Evolutionary conservation across 495 filamentous ascomycete species (phyloP).

Genomic region (Coniosporium apollinis): DNA sequence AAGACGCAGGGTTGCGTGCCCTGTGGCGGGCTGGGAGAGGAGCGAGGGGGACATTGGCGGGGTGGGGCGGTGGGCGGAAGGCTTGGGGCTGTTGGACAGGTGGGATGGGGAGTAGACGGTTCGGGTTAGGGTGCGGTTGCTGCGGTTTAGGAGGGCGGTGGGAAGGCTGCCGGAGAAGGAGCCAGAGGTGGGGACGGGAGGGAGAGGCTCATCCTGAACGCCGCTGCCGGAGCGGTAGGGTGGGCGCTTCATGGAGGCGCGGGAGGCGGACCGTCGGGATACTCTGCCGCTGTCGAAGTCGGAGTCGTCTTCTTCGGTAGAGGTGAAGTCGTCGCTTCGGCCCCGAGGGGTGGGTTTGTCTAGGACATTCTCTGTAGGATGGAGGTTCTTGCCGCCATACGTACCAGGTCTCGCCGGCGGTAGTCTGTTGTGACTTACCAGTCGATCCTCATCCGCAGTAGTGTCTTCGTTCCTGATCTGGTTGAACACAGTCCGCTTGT

Average conservation of each 20-base stretch:
- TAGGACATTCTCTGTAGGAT: constrained; percentile 83
- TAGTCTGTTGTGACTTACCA: constrained; percentile 76
- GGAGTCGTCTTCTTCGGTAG: constrained; percentile 55
- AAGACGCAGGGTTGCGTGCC: constrained; percentile 3
- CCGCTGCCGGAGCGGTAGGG: constrained; percentile 17
- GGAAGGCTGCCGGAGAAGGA: background rate
- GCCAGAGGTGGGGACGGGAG: background rate
- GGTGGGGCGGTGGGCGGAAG: constrained; percentile 5
- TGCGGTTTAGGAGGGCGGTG: background rate
- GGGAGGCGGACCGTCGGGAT: constrained; percentile 33
- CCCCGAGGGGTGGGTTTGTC: constrained; percentile 31
- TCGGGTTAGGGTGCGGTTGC: background rate
- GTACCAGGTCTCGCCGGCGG: constrained; percentile 56
- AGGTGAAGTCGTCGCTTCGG: constrained; percentile 25
- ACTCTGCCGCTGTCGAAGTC: constrained; percentile 32
- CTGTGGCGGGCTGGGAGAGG: background rate
- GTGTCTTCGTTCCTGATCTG: constrained; percentile 76
- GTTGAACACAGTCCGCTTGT: constrained; percentile 77
- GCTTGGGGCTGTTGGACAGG: background rate
- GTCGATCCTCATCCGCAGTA: constrained; percentile 70
- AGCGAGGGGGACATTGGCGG: constrained; percentile 4
- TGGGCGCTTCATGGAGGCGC: constrained; percentile 30
- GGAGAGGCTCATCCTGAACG: constrained; percentile 3
- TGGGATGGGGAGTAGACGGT: constrained; percentile 1
- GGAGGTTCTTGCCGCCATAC: constrained; percentile 73